These are phyloP conservation scores for Pezicula carpinea DNA, from an alignment of 2,329 filamentous ascomycete genomes.

Conservation along the genomic window DNA sequence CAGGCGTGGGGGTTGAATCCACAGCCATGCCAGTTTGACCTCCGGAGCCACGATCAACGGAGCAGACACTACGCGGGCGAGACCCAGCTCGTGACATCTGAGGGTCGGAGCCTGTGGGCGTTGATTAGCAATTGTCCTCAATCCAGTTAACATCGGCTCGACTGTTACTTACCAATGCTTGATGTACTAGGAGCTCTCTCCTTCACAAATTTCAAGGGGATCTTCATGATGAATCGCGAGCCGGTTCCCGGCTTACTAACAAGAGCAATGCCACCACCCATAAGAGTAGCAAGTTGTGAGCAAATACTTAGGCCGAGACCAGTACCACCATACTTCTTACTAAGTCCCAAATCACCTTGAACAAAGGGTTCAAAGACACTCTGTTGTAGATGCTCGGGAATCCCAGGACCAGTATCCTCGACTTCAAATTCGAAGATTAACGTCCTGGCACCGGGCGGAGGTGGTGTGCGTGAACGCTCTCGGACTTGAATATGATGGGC, in stretches of 20 bases:
- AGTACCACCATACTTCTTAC: conserved; percentile 86
- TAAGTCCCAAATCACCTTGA: conserved; percentile 83
- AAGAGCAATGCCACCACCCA: conserved; percentile 73
- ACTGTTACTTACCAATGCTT: conserved; percentile 12
- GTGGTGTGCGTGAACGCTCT: conserved; percentile 54
- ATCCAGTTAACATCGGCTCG: too few relatives aligned
- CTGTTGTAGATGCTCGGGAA: conserved; percentile 70
- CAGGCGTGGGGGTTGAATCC: conserved; percentile 1
- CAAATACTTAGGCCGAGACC: conserved; percentile 87
- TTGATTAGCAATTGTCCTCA: background rate
- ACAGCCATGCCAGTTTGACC: background rate
- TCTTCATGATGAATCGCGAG: conserved; percentile 76
- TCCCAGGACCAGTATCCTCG: conserved; percentile 82
- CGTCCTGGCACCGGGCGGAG: conserved; percentile 58
- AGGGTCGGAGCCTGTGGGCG: conserved; percentile 15
- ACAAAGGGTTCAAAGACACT: conserved; percentile 93
- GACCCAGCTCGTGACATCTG: conserved; percentile 28
- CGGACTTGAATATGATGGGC: conserved; percentile 33
- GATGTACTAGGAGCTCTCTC: conserved; percentile 45
- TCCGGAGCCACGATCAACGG: conserved; percentile 1
- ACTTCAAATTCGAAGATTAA: conserved; percentile 84
- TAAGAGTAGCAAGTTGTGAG: conserved; percentile 75
- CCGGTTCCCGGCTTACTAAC: conserved; percentile 69
- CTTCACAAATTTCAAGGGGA: conserved; percentile 73
- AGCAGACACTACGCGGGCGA: conserved; percentile 27